Evolutionary conservation across 768 basidiomycete species (phyloP).

Genomic region (Termitomyces sp.): DNA sequence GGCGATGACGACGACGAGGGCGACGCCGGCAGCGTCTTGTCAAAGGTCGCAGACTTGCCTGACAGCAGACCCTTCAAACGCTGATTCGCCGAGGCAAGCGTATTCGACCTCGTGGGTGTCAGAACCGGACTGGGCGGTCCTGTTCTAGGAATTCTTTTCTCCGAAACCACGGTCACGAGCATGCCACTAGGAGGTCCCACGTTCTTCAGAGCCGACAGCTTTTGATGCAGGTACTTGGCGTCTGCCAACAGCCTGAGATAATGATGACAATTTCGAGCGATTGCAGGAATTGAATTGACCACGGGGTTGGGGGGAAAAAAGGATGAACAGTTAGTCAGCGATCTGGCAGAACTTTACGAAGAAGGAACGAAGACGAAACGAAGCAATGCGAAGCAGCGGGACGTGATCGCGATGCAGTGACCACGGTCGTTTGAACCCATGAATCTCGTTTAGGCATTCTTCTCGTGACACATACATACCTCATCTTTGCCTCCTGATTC

Average conservation of each 20-base stretch:
- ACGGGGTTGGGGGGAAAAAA: not conserved
- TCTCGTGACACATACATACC: slow-evolving; percentile 46
- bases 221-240: slow-evolving; percentile 69
- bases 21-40: slow-evolving; percentile 32
- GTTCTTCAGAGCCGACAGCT: slow-evolving; percentile 70
- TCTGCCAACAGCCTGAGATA: slow-evolving; percentile 71
- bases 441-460: not conserved
- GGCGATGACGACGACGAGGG: not conserved
- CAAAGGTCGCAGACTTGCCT: slow-evolving; percentile 27
- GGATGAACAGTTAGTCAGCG: not conserved
- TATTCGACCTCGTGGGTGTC: slow-evolving; percentile 29
- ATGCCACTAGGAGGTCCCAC: slow-evolving; percentile 67
- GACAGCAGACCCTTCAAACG: slow-evolving; percentile 42
- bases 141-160: slow-evolving; percentile 50
- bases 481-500: slow-evolving; percentile 76
- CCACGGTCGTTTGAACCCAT: not conserved
- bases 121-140: slow-evolving; percentile 25
- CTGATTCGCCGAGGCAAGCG: slow-evolving; percentile 34
- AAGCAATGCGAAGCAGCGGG: not conserved
- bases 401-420: not conserved
- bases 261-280: not conserved
- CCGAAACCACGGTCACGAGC: slow-evolving; percentile 81
- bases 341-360: slow-evolving; percentile 2
- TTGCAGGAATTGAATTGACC: not conserved
- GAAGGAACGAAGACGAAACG: not conserved